Base-by-base conservation (phyloP, 176 grass and related monocot genomes). In the Alloteropsis semialata region DNA sequence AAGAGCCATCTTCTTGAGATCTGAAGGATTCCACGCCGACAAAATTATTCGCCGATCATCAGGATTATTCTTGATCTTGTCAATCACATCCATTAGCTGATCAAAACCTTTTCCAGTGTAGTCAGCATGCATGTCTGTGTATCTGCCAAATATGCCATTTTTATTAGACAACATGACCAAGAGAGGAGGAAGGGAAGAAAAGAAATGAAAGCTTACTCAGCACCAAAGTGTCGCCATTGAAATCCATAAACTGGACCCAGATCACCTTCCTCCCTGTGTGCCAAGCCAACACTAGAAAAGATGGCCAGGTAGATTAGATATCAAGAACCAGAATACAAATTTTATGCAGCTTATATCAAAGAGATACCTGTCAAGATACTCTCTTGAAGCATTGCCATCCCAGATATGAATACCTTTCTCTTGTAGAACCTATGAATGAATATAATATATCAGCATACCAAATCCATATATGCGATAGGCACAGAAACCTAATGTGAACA, bases 321-420 rank as follows among this genome's bases (percentile, higher is more conserved):
- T 63, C 64, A 69, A 59, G 25, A 80, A 74, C 28, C 0, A 22
- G 55, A 36, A 38, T 11, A 24, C 4, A 79, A 69, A 43, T 30
- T 72, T 2, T 59, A 14, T 37, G 29, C 37, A 61, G 53, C 19
- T 80, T 77, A 17, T 45, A 83, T 77, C 64, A 36, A 89, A 72
- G 34, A 65, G 12, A 48, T 84, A 86, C 94, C 94, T 94, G 37
- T 97, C 91, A 75, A 97, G 94, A 74, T 97, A 97, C 41, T 94
- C 89, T 84, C 89, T 94, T 82, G 94, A 93, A 77, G 91, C 94
- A 89, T 97, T 97, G 55, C 89, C 94, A 92, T 94, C 91, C 94
- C 94, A 97, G 70, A 97, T 97, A 82, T 82, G 89, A 57, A 97
- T 88, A n/a, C 75, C 85, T 55, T 92, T 94, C 80, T 94, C 94